Evolutionary conservation across 2,329 filamentous ascomycete species (phyloP).

Genomic region (Ustilaginoidea virens): DNA sequence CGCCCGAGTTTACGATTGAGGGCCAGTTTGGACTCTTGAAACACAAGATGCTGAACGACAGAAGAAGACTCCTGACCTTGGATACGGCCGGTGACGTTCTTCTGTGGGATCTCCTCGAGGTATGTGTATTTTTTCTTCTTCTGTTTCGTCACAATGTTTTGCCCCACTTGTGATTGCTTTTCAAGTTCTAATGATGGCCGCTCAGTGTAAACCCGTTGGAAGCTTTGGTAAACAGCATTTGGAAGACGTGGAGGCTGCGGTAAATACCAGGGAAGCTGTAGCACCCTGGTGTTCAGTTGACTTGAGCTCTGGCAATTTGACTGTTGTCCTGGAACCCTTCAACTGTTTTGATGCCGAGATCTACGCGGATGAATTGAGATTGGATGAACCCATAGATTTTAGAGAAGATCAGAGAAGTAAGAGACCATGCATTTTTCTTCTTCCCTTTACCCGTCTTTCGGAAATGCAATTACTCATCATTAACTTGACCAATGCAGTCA

Average conservation of each 20-base stretch:
- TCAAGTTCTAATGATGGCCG: background rate
- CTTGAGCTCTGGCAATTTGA: constrained; percentile 79
- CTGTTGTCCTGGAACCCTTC: constrained; percentile 81
- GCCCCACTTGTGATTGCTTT: constrained; percentile 5
- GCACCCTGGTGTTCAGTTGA: constrained; percentile 95
- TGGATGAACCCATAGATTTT: constrained; percentile 65
- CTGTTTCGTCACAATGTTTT: background rate
- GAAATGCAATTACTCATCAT: too few relatives aligned
- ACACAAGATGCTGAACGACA: constrained; percentile 79
- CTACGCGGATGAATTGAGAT: constrained; percentile 76
- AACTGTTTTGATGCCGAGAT: constrained; percentile 97
- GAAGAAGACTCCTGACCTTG: constrained; percentile 73
- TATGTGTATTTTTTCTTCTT: constrained; percentile 21
- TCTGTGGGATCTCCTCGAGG: constrained; percentile 84
- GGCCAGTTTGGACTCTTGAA: constrained; percentile 93
- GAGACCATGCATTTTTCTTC: background rate
- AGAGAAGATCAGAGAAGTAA: constrained; percentile 85
- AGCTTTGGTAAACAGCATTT: constrained; percentile 91
- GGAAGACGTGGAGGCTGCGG: constrained; percentile 74
- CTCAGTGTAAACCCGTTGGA: constrained; percentile 67
- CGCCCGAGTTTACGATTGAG: constrained; percentile 72
- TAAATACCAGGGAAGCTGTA: constrained; percentile 80
- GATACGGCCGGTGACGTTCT: constrained; percentile 93
- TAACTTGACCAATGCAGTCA: constrained; percentile 43
- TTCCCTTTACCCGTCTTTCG: too few relatives aligned